phyloP scores from a whole-genome alignment of 164 flowering plant genomes.

The Saururus chinensis region DNA sequence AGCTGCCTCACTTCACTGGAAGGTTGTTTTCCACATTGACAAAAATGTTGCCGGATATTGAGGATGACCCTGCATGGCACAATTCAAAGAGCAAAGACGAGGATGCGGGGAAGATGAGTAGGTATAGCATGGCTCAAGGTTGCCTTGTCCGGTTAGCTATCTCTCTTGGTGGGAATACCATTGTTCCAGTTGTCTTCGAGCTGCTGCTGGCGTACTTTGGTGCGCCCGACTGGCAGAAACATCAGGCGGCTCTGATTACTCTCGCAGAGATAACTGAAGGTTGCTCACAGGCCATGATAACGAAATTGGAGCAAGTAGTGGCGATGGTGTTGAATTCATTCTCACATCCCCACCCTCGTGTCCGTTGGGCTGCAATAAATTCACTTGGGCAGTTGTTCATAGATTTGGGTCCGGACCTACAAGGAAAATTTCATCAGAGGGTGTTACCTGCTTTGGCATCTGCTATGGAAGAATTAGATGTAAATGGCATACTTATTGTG shows the following conservation, averaged over 20 bases:
- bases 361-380: constrained; percentile 97
- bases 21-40: constrained; percentile 71
- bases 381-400: constrained; percentile 94
- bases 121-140: constrained; percentile 92
- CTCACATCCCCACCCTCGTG: constrained; percentile 93
- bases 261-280: constrained; percentile 99
- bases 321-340: constrained; percentile 85
- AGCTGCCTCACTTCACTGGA: constrained; percentile 85
- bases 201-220: constrained; percentile 67
- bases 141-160: constrained; percentile 84
- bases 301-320: constrained; percentile 86
- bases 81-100: constrained; percentile 75
- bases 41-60: constrained; percentile 88
- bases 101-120: constrained; percentile 90
- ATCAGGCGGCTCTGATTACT: constrained; percentile 88
- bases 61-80: constrained; percentile 93
- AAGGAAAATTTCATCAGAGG: constrained; percentile 73
- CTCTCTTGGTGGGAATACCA: constrained; percentile 87
- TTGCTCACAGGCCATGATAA: constrained; percentile 91
- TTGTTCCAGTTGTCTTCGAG: constrained; percentile 92
- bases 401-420: constrained; percentile 95
- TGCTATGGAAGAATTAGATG: constrained; percentile 99
- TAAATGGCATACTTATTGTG: constrained; percentile 46
- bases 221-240: constrained; percentile 98
- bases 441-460: constrained; percentile 79